These are phyloP conservation scores for Cyberlindnera euphorbiiphila DNA, from an alignment of 805 yeast species.

Conservation along the genomic window DNA sequence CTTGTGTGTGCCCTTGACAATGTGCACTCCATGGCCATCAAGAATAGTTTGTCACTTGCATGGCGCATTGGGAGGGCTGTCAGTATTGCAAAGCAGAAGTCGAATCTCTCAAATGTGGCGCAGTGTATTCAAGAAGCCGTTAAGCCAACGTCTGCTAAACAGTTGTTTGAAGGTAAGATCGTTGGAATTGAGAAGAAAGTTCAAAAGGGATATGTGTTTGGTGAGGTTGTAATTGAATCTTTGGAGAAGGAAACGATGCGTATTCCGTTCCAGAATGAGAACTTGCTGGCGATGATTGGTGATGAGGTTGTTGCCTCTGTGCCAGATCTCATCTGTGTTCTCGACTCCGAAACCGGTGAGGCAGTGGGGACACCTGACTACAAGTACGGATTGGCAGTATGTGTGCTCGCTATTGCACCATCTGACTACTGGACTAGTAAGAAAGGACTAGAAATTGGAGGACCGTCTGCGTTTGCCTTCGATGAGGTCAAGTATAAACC, in stretches of 20 bases:
- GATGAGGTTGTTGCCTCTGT: slow-evolving; percentile 36
- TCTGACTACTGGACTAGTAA: slow-evolving; percentile 35
- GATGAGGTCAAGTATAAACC: slow-evolving; percentile 36
- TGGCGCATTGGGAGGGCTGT: slow-evolving; percentile 49
- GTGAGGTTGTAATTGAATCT: slow-evolving; percentile 37
- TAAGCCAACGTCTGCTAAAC: slow-evolving; percentile 29
- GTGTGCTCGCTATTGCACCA: slow-evolving; percentile 34
- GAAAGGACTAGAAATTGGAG: slow-evolving; percentile 38
- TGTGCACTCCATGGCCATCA: slow-evolving; percentile 30
- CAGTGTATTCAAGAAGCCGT: slow-evolving; percentile 35
- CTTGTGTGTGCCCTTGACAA: slow-evolving; percentile 33
- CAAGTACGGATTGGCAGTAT: slow-evolving; percentile 41
- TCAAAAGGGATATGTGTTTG: slow-evolving; percentile 42
- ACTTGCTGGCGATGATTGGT: slow-evolving; percentile 34
- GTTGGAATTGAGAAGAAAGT: slow-evolving; percentile 39
- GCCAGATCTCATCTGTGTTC: slow-evolving; percentile 43
- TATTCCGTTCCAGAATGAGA: slow-evolving; percentile 50
- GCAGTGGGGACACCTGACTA: slow-evolving; percentile 50
- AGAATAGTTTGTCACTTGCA: slow-evolving; percentile 36
- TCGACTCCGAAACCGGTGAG: slow-evolving; percentile 42
- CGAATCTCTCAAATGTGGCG: slow-evolving; percentile 35
- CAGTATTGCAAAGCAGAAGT: slow-evolving; percentile 33
- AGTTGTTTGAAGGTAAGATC: slow-evolving; percentile 40
- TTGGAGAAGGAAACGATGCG: slow-evolving; percentile 19
- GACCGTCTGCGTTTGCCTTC: slow-evolving; percentile 33